Evolutionary conservation across 768 basidiomycete species (phyloP), one percentile per base, ranked within the genome.

Genomic region (Leucocoprinus sp.): DNA sequence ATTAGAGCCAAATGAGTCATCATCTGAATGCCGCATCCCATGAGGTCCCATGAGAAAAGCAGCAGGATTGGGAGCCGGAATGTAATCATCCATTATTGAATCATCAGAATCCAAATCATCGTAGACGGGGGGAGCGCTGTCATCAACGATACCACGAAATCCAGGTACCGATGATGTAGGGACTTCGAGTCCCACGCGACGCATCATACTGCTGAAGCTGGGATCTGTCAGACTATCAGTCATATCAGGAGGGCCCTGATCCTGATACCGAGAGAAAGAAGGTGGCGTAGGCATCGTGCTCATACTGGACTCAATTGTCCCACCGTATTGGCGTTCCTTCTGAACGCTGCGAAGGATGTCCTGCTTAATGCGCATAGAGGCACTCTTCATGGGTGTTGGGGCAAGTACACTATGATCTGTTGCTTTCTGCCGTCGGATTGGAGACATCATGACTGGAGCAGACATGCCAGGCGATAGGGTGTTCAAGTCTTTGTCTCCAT

Each of bases 171-270:
- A 57, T 5, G 49, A 64, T 28, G 59, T 50, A 19, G 60, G 68
- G 33, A 72, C 57, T 22, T 65, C 64, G 34, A 78, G 63, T 12
- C 75, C 80, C 5, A 81, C 72, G 5, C 75, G 72, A 24, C 74
- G 71, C 69, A 88, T 80, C 71, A 86, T 76, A 45, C 76, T 82
- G 49, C 84, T 82, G 43, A 86, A 58, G 55, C 77, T 83, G 2
- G 74, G 60, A 51, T 83, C 80, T 2, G 67, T 67, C 12, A 72
- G 63, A 50, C 66, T 80, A 34, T 64, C 65, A 48, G 66, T 74
- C 9, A 60, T 68, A 24, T 75, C 71, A 8, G 61, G 58, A n/a
- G 66, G 61, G 33, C 63, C 62, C 6, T 67, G 66, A n/a, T 61
- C 67, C n/a, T 43, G 54, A 54, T 86, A 87, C n/a, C 76, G 69